Conservation (phyloP, 2,329 filamentous ascomycete genomes). For the Alternaria arborescens region DNA sequence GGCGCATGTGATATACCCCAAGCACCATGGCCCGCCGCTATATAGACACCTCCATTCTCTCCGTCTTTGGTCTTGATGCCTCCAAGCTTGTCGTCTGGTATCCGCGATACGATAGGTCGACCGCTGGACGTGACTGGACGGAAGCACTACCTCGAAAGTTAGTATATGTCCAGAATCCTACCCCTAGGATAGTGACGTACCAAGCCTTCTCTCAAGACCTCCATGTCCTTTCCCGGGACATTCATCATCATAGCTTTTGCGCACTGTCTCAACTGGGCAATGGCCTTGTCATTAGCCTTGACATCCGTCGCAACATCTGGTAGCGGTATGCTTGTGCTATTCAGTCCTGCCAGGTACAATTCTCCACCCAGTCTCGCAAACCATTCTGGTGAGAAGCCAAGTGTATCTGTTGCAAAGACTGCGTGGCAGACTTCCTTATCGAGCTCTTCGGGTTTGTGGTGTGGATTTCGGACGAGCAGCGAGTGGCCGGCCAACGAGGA, state of each 20-base stretch:
- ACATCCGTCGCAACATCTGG: conserved; percentile 65
- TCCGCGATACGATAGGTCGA: conserved; percentile 67
- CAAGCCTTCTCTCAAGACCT: conserved; percentile 70
- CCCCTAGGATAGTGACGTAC: conserved; percentile 30
- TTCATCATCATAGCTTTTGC: conserved; percentile 60
- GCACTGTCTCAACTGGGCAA: conserved; percentile 61
- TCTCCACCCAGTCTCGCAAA: conserved; percentile 73
- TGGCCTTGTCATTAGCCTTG: conserved; percentile 56
- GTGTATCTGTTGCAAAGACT: conserved; percentile 69
- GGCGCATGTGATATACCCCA: conserved; percentile 69
- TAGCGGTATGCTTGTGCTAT: conserved; percentile 67
- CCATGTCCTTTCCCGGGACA: conserved; percentile 60
- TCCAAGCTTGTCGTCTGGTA: conserved; percentile 67
- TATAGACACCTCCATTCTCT: conserved; percentile 69
- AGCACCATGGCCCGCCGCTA: conserved; percentile 77
- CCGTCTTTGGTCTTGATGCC: conserved; percentile 54
- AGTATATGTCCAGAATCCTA: conserved; percentile 10
- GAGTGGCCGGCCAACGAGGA: conserved; percentile 75
- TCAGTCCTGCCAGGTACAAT: conserved; percentile 78
- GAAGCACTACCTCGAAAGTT: conserved; percentile 63
- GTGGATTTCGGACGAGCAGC: conserved; percentile 70
- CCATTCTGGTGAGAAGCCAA: conserved; percentile 73
- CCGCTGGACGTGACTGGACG: conserved; percentile 73
- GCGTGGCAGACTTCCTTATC: conserved; percentile 67
- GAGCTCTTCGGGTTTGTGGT: conserved; percentile 57